Evolutionary conservation across 2,329 filamentous ascomycete species (phyloP).

Genomic region (Gremmenia infestans): DNA sequence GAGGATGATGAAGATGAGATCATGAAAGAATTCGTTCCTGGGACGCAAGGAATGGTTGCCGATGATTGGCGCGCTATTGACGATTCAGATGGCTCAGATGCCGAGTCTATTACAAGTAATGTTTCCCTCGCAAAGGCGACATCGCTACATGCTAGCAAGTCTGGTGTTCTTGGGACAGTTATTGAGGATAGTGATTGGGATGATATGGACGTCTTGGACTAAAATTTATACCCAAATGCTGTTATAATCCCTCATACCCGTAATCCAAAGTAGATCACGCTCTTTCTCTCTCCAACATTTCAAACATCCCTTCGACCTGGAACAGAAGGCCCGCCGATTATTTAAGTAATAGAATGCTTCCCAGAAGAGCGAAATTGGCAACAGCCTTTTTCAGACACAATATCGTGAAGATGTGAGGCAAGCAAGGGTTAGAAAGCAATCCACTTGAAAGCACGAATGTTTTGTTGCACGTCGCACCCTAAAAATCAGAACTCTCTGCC

Average conservation of each 20-base stretch:
- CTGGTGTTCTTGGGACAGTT: slow-evolving; percentile 33
- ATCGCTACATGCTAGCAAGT: slow-evolving; percentile 14
- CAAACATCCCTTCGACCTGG: too few relatives aligned
- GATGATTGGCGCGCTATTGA: slow-evolving; percentile 18
- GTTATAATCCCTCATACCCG: background rate
- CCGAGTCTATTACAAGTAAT: slow-evolving; percentile 17
- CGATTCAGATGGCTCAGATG: slow-evolving; percentile 22
- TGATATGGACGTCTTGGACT: slow-evolving; percentile 40
- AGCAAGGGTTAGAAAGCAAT: too few relatives aligned
- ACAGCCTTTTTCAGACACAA: too few relatives aligned
- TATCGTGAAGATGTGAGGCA: too few relatives aligned
- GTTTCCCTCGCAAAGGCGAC: slow-evolving; percentile 5
- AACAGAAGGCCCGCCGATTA: too few relatives aligned
- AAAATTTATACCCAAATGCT: slow-evolving; percentile 7
- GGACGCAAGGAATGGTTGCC: background rate
- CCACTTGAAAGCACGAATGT: too few relatives aligned
- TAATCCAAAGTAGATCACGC: too few relatives aligned
- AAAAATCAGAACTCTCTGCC: too few relatives aligned
- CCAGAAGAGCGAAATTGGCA: too few relatives aligned
- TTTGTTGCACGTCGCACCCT: too few relatives aligned
- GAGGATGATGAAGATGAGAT: slow-evolving; percentile 16
- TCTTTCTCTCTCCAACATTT: too few relatives aligned
- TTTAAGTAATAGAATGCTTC: too few relatives aligned
- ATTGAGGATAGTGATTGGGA: slow-evolving; percentile 54
- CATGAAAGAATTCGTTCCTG: slow-evolving; percentile 6